Conservation (phyloP, 2,329 filamentous ascomycete species). For the Hirsutella rhossiliensis region DNA sequence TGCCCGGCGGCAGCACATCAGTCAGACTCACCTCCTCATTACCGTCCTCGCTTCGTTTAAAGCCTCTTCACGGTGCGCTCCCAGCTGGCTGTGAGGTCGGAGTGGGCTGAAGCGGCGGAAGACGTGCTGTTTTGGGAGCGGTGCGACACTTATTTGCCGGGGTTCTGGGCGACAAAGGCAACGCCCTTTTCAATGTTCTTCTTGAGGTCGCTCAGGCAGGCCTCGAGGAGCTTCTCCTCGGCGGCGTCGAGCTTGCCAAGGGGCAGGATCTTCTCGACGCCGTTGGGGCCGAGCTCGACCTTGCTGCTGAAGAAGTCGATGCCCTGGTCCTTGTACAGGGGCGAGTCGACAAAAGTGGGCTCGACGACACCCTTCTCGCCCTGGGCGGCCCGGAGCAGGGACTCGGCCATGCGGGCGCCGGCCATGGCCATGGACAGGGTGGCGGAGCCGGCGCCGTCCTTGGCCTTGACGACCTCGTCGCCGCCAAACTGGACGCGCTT, state of each 20-base stretch:
- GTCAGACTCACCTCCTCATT: constrained; percentile 1
- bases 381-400: constrained; percentile 80
- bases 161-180: constrained; percentile 46
- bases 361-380: constrained; percentile 93
- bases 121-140: not conserved
- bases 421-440: constrained; percentile 99
- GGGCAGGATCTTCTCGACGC: constrained; percentile 86
- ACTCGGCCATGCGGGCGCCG: constrained; percentile 74
- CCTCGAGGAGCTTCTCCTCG: constrained; percentile 85
- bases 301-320: constrained; percentile 93
- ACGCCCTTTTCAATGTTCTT: constrained; percentile 94
- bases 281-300: constrained; percentile 92
- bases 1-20: not conserved
- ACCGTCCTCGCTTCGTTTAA: not conserved
- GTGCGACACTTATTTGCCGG: constrained; percentile 38
- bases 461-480: constrained; percentile 98
- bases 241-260: constrained; percentile 72
- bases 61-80: not conserved
- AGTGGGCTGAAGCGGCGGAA: not conserved
- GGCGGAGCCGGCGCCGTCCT: constrained; percentile 93
- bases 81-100: not conserved
- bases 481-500: constrained; percentile 97
- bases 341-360: constrained; percentile 93
- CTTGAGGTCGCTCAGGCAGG: constrained; percentile 71
- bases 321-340: constrained; percentile 96